Conservation (phyloP, 169 alveolate genomes). For the Plasmodium adleri region DNA sequence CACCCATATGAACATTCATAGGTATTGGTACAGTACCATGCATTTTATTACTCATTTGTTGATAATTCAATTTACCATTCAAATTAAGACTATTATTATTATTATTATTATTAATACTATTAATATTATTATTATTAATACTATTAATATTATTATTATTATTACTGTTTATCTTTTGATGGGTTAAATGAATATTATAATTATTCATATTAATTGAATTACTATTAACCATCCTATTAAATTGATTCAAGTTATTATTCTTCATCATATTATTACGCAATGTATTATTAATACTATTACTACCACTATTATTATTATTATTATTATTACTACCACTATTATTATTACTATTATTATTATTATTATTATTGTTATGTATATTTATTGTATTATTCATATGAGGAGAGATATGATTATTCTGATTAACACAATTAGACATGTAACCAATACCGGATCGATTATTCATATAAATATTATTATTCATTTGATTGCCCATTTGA, state of each 20-base stretch:
- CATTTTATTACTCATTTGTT: slow-evolving; percentile 13
- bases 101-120: neutral
- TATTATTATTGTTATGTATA: no score
- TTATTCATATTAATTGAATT: slow-evolving; percentile 20
- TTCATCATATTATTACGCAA: slow-evolving; percentile 27
- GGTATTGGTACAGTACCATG: neutral
- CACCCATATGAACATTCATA: slow-evolving; percentile 1
- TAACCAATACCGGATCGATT: slow-evolving; percentile 8
- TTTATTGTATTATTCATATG: slow-evolving; percentile 10
- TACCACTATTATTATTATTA: no score
- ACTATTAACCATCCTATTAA: slow-evolving; percentile 20
- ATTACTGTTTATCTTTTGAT: slow-evolving; percentile 10
- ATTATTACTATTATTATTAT: no score
- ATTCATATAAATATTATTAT: slow-evolving; percentile 5
- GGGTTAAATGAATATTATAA: slow-evolving; percentile 22
- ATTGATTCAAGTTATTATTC: slow-evolving; percentile 37
- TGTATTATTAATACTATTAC: neutral
- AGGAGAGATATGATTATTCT: neutral
- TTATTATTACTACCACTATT: no score
- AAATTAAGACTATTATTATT: neutral
- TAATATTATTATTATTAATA: slow-evolving; percentile 3
- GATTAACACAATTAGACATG: slow-evolving; percentile 6
- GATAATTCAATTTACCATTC: neutral
- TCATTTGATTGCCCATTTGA: neutral
- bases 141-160: neutral